A percentile compares a stretch with the other conserved stretches of the same genome.
These are phyloP conservation scores for Eustoma russellianum DNA, from an alignment of 257 asterid genomes.

Conservation along the genomic window DNA sequence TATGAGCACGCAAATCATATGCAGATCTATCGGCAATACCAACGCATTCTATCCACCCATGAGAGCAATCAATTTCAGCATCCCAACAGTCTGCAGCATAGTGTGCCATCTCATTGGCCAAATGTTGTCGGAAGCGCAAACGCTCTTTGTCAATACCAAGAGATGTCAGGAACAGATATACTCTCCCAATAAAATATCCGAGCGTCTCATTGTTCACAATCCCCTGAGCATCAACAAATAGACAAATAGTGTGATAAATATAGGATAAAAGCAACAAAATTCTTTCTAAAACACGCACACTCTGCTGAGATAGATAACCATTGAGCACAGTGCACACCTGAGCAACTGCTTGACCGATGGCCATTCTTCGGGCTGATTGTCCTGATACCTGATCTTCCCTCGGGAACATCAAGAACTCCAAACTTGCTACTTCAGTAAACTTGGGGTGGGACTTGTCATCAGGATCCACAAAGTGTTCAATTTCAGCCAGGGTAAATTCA, in stretches of 20 bases:
- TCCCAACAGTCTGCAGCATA: conserved; percentile 94
- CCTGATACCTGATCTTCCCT: conserved; percentile 15
- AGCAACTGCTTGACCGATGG: conserved; percentile 11
- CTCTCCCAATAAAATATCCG: conserved; percentile 73
- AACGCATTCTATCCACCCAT: conserved; percentile 84
- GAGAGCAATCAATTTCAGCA: conserved; percentile 75
- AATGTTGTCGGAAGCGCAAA: conserved; percentile 64
- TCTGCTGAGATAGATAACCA: neutral
- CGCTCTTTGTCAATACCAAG: conserved; percentile 70
- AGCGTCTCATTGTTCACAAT: conserved; percentile 73
- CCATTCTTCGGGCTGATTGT: conserved; percentile 8
- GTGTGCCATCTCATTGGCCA: conserved; percentile 89
- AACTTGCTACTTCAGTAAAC: conserved; percentile 11
- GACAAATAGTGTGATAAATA: neutral
- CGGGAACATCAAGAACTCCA: conserved; percentile 15
- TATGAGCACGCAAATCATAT: conserved; percentile 71
- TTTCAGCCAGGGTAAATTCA: conserved; percentile 11
- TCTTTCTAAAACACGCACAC: no score
- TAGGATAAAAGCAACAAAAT: neutral
- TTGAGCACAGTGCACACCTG: conserved; percentile 6
- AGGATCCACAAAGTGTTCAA: conserved; percentile 17
- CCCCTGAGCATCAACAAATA: conserved; percentile 28
- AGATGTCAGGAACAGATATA: conserved; percentile 53
- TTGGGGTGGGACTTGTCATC: conserved; percentile 16
- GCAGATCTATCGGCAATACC: conserved; percentile 89